Percentiles rank a stretch among this genome's conserved stretches.
These are phyloP conservation scores for Quercus agrifolia DNA, from an alignment of 306 rosid species.

Conservation along the genomic window DNA sequence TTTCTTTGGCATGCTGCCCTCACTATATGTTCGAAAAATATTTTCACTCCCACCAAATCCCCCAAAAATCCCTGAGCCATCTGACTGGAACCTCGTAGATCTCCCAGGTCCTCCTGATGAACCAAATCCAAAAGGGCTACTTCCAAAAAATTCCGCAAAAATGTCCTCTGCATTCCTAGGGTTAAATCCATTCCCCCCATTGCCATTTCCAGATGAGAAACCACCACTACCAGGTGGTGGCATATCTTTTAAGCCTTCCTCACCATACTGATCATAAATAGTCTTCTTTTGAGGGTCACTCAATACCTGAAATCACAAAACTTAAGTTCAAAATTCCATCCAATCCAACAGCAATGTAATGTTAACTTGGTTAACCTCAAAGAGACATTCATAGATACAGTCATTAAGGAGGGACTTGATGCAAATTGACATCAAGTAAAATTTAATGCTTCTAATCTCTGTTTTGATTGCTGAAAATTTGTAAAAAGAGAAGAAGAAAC, in stretches of 20 bases:
- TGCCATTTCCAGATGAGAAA: constrained; percentile 37
- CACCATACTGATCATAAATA: constrained; percentile 82
- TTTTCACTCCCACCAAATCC: constrained; percentile 61
- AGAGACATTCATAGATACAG: background rate
- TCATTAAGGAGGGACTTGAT: background rate
- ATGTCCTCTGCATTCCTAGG: constrained; percentile 94
- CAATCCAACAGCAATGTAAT: background rate
- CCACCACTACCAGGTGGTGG: constrained; percentile 62
- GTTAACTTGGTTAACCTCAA: background rate
- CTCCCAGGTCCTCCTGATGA: constrained; percentile 74
- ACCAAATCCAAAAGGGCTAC: constrained; percentile 85
- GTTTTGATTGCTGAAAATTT: background rate
- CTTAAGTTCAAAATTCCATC: background rate
- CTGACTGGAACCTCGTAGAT: constrained; percentile 66
- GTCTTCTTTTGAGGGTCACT: constrained; percentile 79
- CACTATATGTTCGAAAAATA: constrained; percentile 48
- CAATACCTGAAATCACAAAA: constrained; percentile 59
- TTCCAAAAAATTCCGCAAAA: constrained; percentile 94
- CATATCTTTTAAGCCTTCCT: constrained; percentile 85
- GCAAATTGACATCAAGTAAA: background rate
- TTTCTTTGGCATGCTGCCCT: constrained; percentile 58
- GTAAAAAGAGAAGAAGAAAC: background rate
- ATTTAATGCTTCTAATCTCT: background rate
- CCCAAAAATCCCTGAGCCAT: constrained; percentile 54
- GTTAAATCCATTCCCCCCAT: constrained; percentile 63